Base-by-base conservation (phyloP, 2,329 filamentous ascomycete species). In the Aspergillus fumigatiaffinis region DNA sequence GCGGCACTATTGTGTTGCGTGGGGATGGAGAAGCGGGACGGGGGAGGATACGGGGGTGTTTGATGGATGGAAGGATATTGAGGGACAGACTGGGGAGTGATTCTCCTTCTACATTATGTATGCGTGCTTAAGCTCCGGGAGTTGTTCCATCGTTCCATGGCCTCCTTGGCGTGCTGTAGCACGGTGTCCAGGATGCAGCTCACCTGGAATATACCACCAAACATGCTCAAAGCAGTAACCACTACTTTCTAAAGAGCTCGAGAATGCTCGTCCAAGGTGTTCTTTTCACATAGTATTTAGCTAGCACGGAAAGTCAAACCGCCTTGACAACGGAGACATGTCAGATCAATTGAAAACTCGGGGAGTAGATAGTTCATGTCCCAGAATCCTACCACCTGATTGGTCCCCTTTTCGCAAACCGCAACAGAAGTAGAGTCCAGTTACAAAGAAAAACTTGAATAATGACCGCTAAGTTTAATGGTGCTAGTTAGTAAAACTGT, bases 1-100 rank as follows among this genome's bases (percentile, higher is more conserved):
- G 0, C 85, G 83, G 62, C 94, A 99, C 79, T 99, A 99, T 69
- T 87, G 92, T 62, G 83, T 99, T 47, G 87, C 86, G 3, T 97
- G 93, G 93, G 94, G 87, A 1, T 95, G 89, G 84, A 87, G 65
- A 85, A 86, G 32, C 53, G 71, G 68, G 1, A 74, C 70, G 6
- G 54, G 58, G 2, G 60, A 63, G 25, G 53, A 58, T 47, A 28
- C 50, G 38, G 52, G 55, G n/a, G 61, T 61, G 7, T 77, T 77
- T 65, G 62, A 64, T 26, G 65, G 63, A 10, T 79, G 76, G 77
- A 68, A 60, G 47, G 62, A 61, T 10, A 46, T 79, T 47, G 62
- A 69, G 53, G 63, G 57, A 38, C 71, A 77, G 50, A 25, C 52
- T 48, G 54, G 12, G n/a, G 44, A 44, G 48, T 47, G 23, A 23